These are phyloP conservation scores for Apiospora saccharicola DNA, from an alignment of 2,329 filamentous ascomycete species.

Conservation along the genomic window DNA sequence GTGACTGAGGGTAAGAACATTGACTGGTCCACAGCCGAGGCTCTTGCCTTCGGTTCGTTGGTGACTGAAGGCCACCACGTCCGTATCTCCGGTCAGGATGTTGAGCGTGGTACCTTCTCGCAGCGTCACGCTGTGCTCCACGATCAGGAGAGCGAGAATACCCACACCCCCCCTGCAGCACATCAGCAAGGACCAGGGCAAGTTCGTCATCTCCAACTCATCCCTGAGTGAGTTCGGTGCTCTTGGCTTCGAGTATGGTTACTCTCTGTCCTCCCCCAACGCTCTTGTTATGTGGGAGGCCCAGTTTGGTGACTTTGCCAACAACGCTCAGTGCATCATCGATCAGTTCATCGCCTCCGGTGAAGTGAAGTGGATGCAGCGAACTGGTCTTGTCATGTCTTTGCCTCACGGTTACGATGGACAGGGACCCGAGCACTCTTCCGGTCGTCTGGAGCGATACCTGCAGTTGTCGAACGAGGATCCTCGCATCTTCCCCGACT, in stretches of 20 bases:
- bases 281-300: slow-evolving; percentile 99
- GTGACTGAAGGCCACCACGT: slow-evolving; percentile 96
- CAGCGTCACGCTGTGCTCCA: slow-evolving; percentile 97
- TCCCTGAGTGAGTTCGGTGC: slow-evolving; percentile 76
- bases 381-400: slow-evolving; percentile 94
- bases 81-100: slow-evolving; percentile 96
- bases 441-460: slow-evolving; percentile 95
- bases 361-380: slow-evolving; percentile 98
- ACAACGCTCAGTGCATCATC: slow-evolving; percentile 98
- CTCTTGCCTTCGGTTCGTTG: slow-evolving; percentile 90
- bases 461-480: slow-evolving; percentile 98
- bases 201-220: slow-evolving; percentile 97
- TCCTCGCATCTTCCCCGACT: slow-evolving; percentile 86
- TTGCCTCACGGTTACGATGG: slow-evolving; percentile 98
- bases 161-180: slow-evolving; percentile 94
- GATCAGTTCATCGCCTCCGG: slow-evolving; percentile 98
- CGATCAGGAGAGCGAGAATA: slow-evolving; percentile 93
- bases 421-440: slow-evolving; percentile 98
- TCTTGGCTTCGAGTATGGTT: slow-evolving; percentile 98
- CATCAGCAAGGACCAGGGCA: slow-evolving; percentile 88
- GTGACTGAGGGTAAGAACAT: slow-evolving; percentile 92
- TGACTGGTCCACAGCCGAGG: slow-evolving; percentile 97
- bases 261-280: slow-evolving; percentile 95
- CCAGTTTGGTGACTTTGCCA: slow-evolving; percentile 99
- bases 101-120: slow-evolving; percentile 99